A percentile compares a stretch with the other conserved stretches of the same genome.
These are phyloP conservation scores for Penicillium subrubescens DNA, from an alignment of 495 filamentous ascomycete genomes.

Conservation along the genomic window DNA sequence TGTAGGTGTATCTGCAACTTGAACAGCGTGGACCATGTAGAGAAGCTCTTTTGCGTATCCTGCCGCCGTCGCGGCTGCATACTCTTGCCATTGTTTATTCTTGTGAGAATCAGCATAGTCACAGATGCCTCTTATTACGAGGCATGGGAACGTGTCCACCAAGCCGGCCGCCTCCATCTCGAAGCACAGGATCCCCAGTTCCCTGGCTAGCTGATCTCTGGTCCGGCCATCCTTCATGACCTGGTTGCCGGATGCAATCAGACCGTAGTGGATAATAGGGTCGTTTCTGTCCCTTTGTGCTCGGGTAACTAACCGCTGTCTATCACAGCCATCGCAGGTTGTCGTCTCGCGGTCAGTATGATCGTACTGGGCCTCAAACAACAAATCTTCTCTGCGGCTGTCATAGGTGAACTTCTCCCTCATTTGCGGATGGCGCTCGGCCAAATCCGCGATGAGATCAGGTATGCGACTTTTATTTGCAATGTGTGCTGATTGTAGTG, in stretches of 20 bases:
- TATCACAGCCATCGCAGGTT: background rate
- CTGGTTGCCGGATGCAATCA: background rate
- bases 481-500: background rate
- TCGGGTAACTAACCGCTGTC: background rate
- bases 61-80: constrained; percentile 35
- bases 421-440: background rate
- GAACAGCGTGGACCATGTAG: constrained; percentile 11
- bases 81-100: constrained; percentile 39
- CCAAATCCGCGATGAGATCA: background rate
- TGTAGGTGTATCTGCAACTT: background rate
- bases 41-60: constrained; percentile 35
- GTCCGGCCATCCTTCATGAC: background rate
- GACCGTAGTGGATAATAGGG: background rate
- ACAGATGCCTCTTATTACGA: constrained; percentile 39
- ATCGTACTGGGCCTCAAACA: constrained; percentile 7
- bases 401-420: background rate
- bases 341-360: background rate
- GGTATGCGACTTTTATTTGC: background rate
- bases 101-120: constrained; percentile 43
- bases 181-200: background rate
- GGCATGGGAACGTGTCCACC: constrained; percentile 28
- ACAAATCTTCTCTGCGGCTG: background rate
- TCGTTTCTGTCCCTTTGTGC: background rate
- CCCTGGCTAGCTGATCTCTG: constrained; percentile 1
- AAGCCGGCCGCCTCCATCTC: constrained; percentile 1